Percentiles rank a stretch among this genome's conserved stretches.
Evolutionary conservation across 1,139 yeast genomes (phyloP).

Genomic region (Taphrina pruni): DNA sequence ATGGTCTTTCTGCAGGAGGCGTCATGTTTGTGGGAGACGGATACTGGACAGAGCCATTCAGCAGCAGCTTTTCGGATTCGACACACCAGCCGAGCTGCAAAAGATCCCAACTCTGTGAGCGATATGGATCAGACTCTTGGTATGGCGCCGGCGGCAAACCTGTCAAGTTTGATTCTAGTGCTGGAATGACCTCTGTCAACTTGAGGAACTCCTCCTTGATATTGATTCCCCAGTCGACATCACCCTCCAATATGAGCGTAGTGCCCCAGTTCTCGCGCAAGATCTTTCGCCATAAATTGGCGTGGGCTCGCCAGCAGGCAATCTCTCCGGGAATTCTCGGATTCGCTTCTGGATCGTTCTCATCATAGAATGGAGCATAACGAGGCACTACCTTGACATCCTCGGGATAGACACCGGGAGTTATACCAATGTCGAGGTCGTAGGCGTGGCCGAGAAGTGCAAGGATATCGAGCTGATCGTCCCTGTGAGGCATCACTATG

Average conservation of each 20-base stretch:
- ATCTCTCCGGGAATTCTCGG: background rate
- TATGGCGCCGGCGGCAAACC: background rate
- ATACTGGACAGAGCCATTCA: background rate
- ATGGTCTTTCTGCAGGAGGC: background rate
- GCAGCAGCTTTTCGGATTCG: background rate
- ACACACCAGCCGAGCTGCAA: slow-evolving; percentile 2
- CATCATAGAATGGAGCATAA: background rate
- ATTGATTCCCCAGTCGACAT: background rate
- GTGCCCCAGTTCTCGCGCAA: background rate
- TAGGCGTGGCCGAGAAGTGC: slow-evolving; percentile 4
- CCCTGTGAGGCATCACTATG: background rate
- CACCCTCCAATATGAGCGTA: background rate
- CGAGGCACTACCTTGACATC: background rate
- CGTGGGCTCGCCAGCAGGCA: slow-evolving; percentile 11
- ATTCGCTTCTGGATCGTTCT: background rate
- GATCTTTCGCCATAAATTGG: slow-evolving; percentile 1
- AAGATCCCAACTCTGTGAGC: background rate
- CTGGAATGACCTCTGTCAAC: slow-evolving; percentile 1
- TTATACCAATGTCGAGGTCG: background rate
- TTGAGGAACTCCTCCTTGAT: background rate
- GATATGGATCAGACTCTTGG: slow-evolving; percentile 1
- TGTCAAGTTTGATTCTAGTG: background rate
- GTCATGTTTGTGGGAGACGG: slow-evolving; percentile 3
- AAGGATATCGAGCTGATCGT: background rate
- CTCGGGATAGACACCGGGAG: slow-evolving; percentile 1